Percentiles rank a stretch among this genome's conserved stretches.
These are phyloP conservation scores for Russula virescens DNA, from an alignment of 768 basidiomycete species.

Conservation along the genomic window DNA sequence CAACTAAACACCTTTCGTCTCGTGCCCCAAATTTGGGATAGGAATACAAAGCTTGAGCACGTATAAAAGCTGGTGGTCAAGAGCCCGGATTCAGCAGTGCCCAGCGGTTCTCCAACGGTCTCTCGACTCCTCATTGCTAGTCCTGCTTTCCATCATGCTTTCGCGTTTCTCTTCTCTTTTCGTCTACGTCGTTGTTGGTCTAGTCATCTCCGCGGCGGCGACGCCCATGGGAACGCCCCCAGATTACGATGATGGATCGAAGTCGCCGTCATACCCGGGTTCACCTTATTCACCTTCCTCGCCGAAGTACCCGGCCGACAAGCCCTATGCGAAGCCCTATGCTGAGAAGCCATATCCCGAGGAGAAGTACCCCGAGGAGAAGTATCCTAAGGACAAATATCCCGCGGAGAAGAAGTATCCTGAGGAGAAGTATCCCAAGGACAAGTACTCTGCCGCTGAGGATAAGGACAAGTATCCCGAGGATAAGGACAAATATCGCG, in stretches of 20 bases:
- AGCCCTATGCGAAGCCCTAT: not conserved
- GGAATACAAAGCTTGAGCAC: conserved; percentile 1
- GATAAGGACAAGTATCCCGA: not conserved
- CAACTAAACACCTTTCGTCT: not conserved
- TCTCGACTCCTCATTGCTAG: conserved; percentile 8
- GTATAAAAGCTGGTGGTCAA: conserved; percentile 5
- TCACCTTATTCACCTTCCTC: not conserved
- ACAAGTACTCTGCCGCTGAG: not conserved
- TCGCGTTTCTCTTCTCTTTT: conserved; percentile 16
- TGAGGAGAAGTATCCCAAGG: not conserved
- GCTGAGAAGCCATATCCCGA: not conserved
- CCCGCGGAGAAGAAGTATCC: not conserved
- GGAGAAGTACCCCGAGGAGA: not conserved
- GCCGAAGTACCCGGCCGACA: conserved; percentile 1
- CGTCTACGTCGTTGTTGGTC: conserved; percentile 14
- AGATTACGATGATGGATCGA: conserved; percentile 5
- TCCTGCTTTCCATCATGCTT: conserved; percentile 18
- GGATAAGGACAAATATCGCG: not conserved
- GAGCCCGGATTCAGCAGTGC: conserved; percentile 9
- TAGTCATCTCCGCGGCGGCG: conserved; percentile 13
- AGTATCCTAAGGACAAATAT: not conserved
- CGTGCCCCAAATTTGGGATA: not conserved
- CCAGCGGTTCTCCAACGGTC: conserved; percentile 18
- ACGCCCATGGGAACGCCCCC: conserved; percentile 2
- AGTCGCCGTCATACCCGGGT: not conserved